phyloP scores from a whole-genome alignment of 768 basidiomycete genomes.

The Mycena alexandri region DNA sequence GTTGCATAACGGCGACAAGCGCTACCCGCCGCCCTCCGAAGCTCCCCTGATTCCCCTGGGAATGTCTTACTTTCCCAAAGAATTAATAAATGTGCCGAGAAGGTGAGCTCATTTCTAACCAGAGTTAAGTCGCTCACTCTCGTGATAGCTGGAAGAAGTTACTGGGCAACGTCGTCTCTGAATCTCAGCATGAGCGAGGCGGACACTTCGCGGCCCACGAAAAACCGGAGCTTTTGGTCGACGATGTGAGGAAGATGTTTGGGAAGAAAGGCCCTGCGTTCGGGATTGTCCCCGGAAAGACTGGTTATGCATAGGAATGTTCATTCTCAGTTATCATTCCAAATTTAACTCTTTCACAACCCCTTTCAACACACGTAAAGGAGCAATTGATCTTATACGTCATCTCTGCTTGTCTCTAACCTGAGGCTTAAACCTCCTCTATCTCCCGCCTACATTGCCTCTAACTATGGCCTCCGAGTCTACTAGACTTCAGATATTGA shows the following conservation, averaged over 20 bases:
- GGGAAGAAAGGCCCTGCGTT: conserved; percentile 63
- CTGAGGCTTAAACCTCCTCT: no score
- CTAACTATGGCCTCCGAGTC: conserved; percentile 14
- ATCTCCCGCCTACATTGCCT: neutral
- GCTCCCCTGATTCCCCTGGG: conserved; percentile 58
- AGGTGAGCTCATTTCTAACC: conserved; percentile 38
- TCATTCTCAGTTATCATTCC: no score
- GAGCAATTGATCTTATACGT: no score
- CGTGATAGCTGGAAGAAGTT: conserved; percentile 56
- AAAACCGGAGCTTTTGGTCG: conserved; percentile 58
- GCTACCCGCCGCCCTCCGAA: neutral
- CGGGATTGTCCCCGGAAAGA: conserved; percentile 58
- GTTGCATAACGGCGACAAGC: conserved; percentile 28
- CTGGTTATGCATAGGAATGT: conserved; percentile 50
- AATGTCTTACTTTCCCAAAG: conserved; percentile 65
- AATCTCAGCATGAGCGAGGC: conserved; percentile 60
- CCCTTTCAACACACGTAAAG: no score
- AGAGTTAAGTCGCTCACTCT: neutral
- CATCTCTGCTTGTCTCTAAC: no score
- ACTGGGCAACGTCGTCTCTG: conserved; percentile 57
- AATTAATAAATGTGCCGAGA: conserved; percentile 49
- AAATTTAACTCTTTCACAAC: no score
- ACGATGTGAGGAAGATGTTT: conserved; percentile 69
- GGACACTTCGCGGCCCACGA: conserved; percentile 74
- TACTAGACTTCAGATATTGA: conserved; percentile 21